These are phyloP conservation scores for Arctostaphylos glauca DNA, from an alignment of 148 eudicot species.

Conservation along the genomic window DNA sequence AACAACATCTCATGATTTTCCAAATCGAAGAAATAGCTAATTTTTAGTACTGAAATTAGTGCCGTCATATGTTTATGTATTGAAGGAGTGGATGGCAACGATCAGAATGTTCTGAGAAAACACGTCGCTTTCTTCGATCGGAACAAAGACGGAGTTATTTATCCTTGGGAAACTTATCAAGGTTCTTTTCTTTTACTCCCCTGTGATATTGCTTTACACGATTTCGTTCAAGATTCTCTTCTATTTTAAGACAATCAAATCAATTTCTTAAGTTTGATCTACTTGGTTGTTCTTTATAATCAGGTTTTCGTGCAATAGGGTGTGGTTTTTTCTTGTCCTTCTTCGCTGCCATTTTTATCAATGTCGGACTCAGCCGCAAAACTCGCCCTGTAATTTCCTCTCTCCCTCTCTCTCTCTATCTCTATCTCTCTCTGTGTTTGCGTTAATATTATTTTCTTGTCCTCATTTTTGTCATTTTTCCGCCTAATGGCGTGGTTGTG, in stretches of 20 bases:
- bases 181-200: constrained; percentile 26
- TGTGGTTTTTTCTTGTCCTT: constrained; percentile 44
- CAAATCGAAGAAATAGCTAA: background rate
- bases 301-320: constrained; percentile 76
- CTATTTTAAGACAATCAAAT: background rate
- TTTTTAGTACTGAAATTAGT: background rate
- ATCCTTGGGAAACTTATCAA: constrained; percentile 74
- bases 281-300: background rate
- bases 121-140: constrained; percentile 71
- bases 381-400: constrained; percentile 29
- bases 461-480: too few species aligned
- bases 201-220: background rate
- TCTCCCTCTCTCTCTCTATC: background rate
- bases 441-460: too few species aligned
- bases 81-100: constrained; percentile 17
- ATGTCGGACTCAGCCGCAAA: constrained; percentile 51
- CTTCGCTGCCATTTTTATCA: constrained; percentile 42
- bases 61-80: background rate
- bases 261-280: background rate
- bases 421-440: background rate
- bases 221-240: background rate
- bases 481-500: too few species aligned
- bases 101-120: constrained; percentile 44
- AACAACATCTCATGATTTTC: background rate
- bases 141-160: constrained; percentile 74